Percentiles rank a stretch among this genome's conserved stretches.
Conservation (phyloP, 73 alveolate genomes). For the Tetrahymena elliotti region DNA sequence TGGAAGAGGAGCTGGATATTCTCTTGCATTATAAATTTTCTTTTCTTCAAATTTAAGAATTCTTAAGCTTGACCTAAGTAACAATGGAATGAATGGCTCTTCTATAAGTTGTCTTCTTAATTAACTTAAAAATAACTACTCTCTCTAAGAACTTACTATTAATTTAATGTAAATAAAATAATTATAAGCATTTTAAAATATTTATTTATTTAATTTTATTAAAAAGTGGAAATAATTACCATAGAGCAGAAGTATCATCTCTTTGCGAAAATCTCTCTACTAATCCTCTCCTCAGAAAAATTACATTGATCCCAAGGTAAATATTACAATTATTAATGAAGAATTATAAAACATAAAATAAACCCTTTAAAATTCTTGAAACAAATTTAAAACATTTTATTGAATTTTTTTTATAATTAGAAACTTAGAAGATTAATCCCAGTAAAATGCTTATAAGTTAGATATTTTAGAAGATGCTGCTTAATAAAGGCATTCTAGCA, state of each 20-base stretch:
- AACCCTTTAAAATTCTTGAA: background rate
- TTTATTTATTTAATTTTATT: background rate
- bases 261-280: background rate
- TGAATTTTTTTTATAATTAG: background rate
- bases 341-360: background rate
- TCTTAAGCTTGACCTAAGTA: background rate
- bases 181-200: background rate
- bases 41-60: background rate
- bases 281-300: background rate
- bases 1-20: background rate
- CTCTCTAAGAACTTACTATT: background rate
- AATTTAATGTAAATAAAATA: background rate
- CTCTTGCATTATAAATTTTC: background rate
- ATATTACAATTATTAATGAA: background rate
- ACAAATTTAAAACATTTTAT: background rate
- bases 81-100: background rate
- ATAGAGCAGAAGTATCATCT: background rate
- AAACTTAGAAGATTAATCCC: background rate
- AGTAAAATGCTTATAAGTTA: background rate
- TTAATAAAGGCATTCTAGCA: background rate
- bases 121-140: background rate
- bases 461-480: background rate
- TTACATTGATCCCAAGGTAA: background rate
- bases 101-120: background rate
- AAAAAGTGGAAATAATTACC: background rate